Conservation (phyloP, 306 rosid genomes). For the Pyrus communis region DNA sequence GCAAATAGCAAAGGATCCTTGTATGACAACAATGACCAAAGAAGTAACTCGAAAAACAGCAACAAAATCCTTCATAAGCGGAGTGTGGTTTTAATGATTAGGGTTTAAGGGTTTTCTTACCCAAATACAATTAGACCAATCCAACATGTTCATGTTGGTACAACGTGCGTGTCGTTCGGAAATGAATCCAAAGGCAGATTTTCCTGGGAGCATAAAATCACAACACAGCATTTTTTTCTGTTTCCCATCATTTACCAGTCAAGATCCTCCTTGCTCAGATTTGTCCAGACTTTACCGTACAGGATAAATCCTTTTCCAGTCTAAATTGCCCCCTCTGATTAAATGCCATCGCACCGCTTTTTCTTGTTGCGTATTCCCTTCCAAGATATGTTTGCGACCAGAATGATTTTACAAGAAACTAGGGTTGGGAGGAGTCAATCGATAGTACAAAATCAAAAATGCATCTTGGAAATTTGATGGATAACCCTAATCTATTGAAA, state of each 20-base stretch:
- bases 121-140: background rate
- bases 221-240: conserved; percentile 33
- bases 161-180: conserved; percentile 34
- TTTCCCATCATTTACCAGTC: conserved; percentile 31
- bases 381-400: conserved; percentile 19
- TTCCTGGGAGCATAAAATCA: conserved; percentile 53
- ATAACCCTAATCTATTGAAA: too few species aligned
- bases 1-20: background rate
- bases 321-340: conserved; percentile 26
- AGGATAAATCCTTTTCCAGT: conserved; percentile 20
- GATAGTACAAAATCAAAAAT: background rate
- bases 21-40: background rate
- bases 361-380: conserved; percentile 38
- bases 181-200: conserved; percentile 46
- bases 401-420: background rate
- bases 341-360: conserved; percentile 27
- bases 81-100: background rate
- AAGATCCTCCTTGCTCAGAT: conserved; percentile 33
- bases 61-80: background rate
- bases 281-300: conserved; percentile 48
- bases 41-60: background rate
- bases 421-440: conserved; percentile 17
- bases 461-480: background rate
- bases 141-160: conserved; percentile 46
- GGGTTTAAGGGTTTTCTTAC: background rate